A percentile compares a stretch with the other conserved stretches of the same genome.
Conservation (phyloP, 176 grass and related monocot genomes). For the Aegilops bicornis region DNA sequence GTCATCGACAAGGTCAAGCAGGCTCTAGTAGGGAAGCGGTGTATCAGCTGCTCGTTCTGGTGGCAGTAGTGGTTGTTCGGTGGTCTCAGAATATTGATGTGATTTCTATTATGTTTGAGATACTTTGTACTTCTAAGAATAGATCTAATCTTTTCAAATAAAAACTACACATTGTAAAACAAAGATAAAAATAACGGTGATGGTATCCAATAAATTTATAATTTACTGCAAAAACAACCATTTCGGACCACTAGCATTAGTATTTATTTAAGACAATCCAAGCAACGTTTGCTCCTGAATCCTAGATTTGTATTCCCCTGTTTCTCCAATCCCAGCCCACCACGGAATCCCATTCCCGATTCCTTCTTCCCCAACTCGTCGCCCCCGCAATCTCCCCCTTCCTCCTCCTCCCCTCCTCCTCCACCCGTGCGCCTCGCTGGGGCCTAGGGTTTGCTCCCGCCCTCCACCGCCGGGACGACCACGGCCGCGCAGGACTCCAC, state of each 20-base stretch:
- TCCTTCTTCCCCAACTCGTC: background rate
- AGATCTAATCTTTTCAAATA: too few species aligned
- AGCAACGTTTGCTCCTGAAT: conserved; percentile 7
- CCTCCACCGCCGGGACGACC: background rate
- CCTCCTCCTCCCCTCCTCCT: background rate
- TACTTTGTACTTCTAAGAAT: too few species aligned
- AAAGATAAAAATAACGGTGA: too few species aligned
- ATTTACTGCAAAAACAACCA: background rate
- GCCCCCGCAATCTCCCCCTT: background rate
- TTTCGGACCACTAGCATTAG: background rate
- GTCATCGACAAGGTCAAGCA: too few species aligned
- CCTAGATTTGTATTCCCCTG: conserved; percentile 10
- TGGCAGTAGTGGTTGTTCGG: too few species aligned
- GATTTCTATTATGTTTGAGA: too few species aligned
- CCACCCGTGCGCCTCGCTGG: background rate
- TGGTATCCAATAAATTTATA: background rate
- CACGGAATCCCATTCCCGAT: conserved; percentile 35
- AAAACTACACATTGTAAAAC: too few species aligned
- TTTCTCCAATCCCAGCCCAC: conserved; percentile 12
- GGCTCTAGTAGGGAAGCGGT: too few species aligned
- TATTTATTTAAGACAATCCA: background rate
- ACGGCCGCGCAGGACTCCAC: background rate
- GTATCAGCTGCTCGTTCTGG: too few species aligned
- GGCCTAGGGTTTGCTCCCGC: conserved; percentile 33
- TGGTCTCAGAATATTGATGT: too few species aligned